Base-by-base conservation (phyloP, 257 asterid genomes). In the Nicotiana tabacum region DNA sequence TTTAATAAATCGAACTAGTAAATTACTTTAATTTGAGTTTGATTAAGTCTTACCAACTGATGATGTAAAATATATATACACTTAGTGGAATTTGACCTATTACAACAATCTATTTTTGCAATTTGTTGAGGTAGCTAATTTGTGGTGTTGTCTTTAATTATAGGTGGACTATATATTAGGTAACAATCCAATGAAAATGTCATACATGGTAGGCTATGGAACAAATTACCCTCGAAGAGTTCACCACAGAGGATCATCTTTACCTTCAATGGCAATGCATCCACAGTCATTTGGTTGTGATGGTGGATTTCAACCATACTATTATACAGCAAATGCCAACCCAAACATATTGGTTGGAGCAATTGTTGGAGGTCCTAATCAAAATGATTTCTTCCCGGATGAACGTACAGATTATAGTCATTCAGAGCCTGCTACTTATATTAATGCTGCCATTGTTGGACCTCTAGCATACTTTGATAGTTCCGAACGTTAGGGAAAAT, bases 121-220 rank as follows among this genome's bases (percentile, higher is more conserved):
- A 65, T 27, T 15, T 53, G 21, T 21, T 17, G 12, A 11, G 24
- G 3, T 16, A 13, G 29, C 51, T 66, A 17, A 66, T 18, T 43
- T 82, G 56, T 17, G 5, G 9, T 24, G 30, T 6, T 66, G 8
- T 11, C 3, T 18, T 3, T 2, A 64, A 32, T 81, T 48, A 10
- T 88, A 94, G 97, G 95, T 95, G 80, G 92, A 95, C 88, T 95
- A 95, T 83, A 92, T 93, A 0, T 77, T 95, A 48, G 98, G 99
- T 1, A 92, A 92, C 4, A 95, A 95, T 80, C 98, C 99, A 0
- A 78, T 91, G 91, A 90, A 82, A 80, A 92, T 90, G 94, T 95
- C 99, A 0, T 95, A 90, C 88, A 95, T 95, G 99, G 99, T 93
- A 27, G 99, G 98, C 11, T 93, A 88, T 35, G 97, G 99, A 0